A percentile compares a stretch with the other conserved stretches of the same genome.
These are phyloP conservation scores for Cucumis variabilis DNA, from an alignment of 331 rosid genomes.

Conservation along the genomic window DNA sequence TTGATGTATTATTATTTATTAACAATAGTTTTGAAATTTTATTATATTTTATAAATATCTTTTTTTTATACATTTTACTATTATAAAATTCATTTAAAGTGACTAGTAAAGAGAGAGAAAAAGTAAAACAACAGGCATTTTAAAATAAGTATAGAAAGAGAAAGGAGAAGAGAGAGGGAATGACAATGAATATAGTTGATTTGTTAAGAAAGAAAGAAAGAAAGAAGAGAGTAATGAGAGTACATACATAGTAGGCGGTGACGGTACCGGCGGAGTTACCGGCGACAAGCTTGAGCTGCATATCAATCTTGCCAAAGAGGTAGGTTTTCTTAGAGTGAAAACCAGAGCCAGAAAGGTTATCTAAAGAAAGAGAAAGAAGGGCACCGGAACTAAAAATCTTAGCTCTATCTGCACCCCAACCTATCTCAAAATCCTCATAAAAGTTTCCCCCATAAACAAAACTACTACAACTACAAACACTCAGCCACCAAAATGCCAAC, in stretches of 20 bases:
- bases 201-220: neutral
- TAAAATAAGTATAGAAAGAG: neutral
- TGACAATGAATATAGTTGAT: neutral
- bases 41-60: too few species aligned
- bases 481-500: conserved; percentile 18
- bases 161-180: too few species aligned
- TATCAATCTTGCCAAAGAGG: conserved; percentile 78
- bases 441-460: conserved; percentile 51
- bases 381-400: conserved; percentile 66
- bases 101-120: too few species aligned
- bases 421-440: conserved; percentile 68
- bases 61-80: too few species aligned
- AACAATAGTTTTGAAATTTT: too few species aligned
- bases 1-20: too few species aligned
- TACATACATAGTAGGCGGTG: conserved; percentile 60
- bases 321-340: conserved; percentile 73
- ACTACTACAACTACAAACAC: neutral
- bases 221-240: neutral
- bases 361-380: conserved; percentile 77
- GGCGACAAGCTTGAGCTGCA: conserved; percentile 93
- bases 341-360: conserved; percentile 83
- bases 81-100: too few species aligned
- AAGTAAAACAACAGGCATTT: too few species aligned
- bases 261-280: conserved; percentile 74
- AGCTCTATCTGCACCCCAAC: conserved; percentile 76